Evolutionary conservation across 202 grass and related monocot species (phyloP), one percentile per base, ranked within the genome.

Genomic region (Zizania palustris): DNA sequence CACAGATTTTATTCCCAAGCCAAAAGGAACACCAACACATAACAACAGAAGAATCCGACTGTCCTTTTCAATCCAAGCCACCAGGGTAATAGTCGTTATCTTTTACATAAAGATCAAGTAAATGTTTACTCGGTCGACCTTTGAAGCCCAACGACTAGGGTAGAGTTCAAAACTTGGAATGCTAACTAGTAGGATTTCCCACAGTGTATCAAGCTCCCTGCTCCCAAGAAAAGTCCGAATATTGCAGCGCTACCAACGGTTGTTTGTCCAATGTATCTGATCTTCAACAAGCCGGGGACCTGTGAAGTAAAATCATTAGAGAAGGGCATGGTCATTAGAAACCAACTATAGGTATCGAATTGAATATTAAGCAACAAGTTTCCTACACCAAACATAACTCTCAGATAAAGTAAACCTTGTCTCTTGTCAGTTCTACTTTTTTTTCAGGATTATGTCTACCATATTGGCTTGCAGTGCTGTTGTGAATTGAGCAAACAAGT

Each of bases 161-260:
- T 53, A 63, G 41, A 45, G 12, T 60, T 78, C 35, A 67, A 67
- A 71, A 53, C n/a, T 75, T 72, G 1, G 18, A 57, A 72, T 11
- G 12, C 33, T 8, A 76, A 57, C 89, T 90, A 99, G 75, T 95
- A 95, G 33, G 78, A 90, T 84, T 90, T 99, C 42, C 96, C 96
- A 74, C 91, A 95, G 41, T 99, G 96, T 93, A 99, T 95, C 83
- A 99, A 95, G 75, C 96, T 99, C 39, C 95, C 95, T 56, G 89
- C 91, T 83, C 87, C 95, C 73, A 98, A 62, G 86, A 95, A 98
- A 71, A 98, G 85, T 5, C 87, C 91, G 69, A 88, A 94, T 53
- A 90, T 45, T 36, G 85, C 91, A 37, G 95, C 95, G 16, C 91
- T 98, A 75, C 89, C 83, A 45, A 98, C 74, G 18, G 91, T 98